Base-by-base conservation (phyloP, 306 rosid genomes). In the Styphnolobium japonicum region DNA sequence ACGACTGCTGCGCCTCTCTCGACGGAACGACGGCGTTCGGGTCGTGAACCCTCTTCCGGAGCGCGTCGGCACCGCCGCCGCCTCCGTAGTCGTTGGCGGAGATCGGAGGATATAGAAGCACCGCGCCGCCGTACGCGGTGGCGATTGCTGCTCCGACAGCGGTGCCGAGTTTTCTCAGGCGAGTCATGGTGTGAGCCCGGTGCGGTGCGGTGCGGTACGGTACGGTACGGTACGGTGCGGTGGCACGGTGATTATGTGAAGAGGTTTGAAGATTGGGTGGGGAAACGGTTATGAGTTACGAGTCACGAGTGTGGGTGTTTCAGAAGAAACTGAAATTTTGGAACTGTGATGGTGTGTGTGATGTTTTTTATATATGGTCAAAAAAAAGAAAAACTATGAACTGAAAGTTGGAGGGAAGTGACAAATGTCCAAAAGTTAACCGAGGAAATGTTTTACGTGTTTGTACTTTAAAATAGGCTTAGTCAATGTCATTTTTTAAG, bases 1-100 rank as follows among this genome's bases (percentile, higher is more conserved):
- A 86, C 33, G 97, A 84, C 68, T 91, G 88, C 86, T 93, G 96
- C 14, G 70, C 82, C 23, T 80, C 82, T 72, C 99, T 82, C 2
- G 92, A 75, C 45, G 99, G 97, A 46, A 91, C 92, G 2, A 81
- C 83, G 9, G 89, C 92, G 46, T 45, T 57, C 7, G 85, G 83
- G 66, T 73, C 96, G 18, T 82, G 78, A 22, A 96, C 83, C 83
- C 42, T 88, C 83, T 83, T 83, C 80, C 97, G 88, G 46, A 90
- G 60, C 0, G 82, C 52, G 2, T 85, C 80, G 2, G 90, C 57
- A 15, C 85, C 80, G 25, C 87, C 33, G 0, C 78, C 64, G 27
- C 86, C 71, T 4, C 92, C 89, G 33, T 72, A 78, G 67, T 92
- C 96, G 58, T 52, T 85, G 79, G 85, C 5, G 29, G 98, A 73